Evolutionary conservation across 2,329 filamentous ascomycete species (phyloP).

Genomic region (Nemania sp.): DNA sequence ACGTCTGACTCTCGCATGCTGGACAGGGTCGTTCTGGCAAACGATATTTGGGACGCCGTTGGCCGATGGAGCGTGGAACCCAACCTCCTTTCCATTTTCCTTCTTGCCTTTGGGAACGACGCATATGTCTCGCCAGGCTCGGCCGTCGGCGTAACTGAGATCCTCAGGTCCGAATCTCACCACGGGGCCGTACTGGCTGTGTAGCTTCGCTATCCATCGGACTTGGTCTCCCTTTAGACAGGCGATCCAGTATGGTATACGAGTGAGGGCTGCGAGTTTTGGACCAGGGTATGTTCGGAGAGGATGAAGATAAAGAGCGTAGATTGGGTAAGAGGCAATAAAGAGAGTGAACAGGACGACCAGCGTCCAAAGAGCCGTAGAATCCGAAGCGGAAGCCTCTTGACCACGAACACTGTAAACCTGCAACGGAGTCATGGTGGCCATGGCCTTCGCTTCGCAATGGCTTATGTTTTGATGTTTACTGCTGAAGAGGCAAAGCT

Average conservation of each 20-base stretch:
- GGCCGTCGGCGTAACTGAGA: constrained; percentile 26
- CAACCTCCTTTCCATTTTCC: constrained; percentile 19
- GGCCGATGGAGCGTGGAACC: constrained; percentile 13
- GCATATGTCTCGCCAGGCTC: constrained; percentile 28
- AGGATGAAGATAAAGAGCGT: constrained; percentile 33
- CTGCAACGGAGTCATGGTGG: constrained; percentile 6
- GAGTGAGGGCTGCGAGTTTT: constrained; percentile 24
- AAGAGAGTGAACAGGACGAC: neutral
- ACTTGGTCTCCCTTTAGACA: constrained; percentile 28
- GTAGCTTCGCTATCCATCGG: constrained; percentile 22
- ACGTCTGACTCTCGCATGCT: constrained; percentile 24
- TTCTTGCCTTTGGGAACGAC: constrained; percentile 8
- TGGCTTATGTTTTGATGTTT: neutral
- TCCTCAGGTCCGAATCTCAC: constrained; percentile 31
- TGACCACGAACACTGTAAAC: constrained; percentile 6
- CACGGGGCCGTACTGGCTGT: constrained; percentile 27
- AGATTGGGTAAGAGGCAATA: constrained; percentile 8
- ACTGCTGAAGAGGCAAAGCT: neutral
- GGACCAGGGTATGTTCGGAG: constrained; percentile 36
- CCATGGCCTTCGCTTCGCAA: neutral
- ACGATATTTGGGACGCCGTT: constrained; percentile 21
- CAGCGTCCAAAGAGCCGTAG: neutral
- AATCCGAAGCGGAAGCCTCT: neutral
- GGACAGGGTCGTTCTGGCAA: constrained; percentile 6
- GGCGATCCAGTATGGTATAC: constrained; percentile 31